Base-by-base conservation (phyloP, 257 asterid genomes). In the Thymus quinquecostatus region DNA sequence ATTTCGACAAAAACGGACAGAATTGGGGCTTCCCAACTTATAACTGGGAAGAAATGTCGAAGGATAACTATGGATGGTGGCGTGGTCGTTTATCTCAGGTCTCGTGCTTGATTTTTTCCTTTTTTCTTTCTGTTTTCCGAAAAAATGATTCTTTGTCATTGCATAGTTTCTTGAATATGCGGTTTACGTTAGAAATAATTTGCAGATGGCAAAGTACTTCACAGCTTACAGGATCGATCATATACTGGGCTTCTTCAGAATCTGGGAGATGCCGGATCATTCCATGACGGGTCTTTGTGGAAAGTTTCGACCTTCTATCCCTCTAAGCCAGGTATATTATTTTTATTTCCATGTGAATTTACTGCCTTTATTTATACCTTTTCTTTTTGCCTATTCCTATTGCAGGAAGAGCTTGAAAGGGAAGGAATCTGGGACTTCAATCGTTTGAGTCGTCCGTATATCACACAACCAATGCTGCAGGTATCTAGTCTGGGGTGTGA, bases 31-130 rank as follows among this genome's bases (percentile, higher is more conserved):
- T 94, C 80, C 99, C 99, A 36, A 94, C 98, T 63, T 94, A 94
- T 78, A 94, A 94, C 80, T 94, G 99, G 99, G 99, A 94, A 85
- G 99, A 94, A 79, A 94, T 94, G 99, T 94, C 98, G 7, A 94
- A 89, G 77, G 99, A 94, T 73, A 91, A 94, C 79, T 94, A 94
- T 82, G 95, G 81, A 58, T 94, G 99, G 99, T 94, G 99, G 99
- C 89, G 97, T 69, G 86, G 87, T 83, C 98, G 99, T 86, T 81
- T 94, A 60, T 82, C 95, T 34, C 98, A 94, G 97, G 99, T 94
- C 74, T 68, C 50, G 33, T 68, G 53, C 62, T 57, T 58, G 48
- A 61, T 10, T 38, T 33, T 45, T 69, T 66, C 5, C 0, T 38
- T 3, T 38, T 38, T 38, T 38, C 41, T 38, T 38, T 38, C 41